Conservation (phyloP, 2,329 filamentous ascomycete species). For the Penicillium sp. region DNA sequence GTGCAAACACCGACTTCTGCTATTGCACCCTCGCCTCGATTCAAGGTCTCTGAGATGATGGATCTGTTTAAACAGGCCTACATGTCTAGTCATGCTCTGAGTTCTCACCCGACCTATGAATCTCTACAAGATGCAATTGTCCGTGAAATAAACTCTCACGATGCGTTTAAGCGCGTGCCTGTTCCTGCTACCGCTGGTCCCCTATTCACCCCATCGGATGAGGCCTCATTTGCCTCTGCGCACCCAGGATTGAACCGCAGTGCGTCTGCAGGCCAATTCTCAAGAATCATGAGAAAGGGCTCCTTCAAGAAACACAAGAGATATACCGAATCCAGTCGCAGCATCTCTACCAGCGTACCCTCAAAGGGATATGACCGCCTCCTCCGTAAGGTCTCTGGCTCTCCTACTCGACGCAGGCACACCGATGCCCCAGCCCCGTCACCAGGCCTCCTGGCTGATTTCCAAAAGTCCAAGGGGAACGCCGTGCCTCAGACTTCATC, state of each 20-base stretch:
- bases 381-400: constrained; percentile 19
- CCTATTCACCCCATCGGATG: constrained; percentile 34
- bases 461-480: constrained; percentile 10
- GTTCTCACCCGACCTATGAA: constrained; percentile 40
- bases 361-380: constrained; percentile 20
- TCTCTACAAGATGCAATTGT: constrained; percentile 45
- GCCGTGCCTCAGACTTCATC: not conserved
- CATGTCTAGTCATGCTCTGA: constrained; percentile 27
- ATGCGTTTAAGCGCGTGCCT: constrained; percentile 40
- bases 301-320: constrained; percentile 32
- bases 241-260: constrained; percentile 24
- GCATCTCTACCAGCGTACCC: constrained; percentile 30
- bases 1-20: constrained; percentile 24
- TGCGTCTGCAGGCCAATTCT: constrained; percentile 29
- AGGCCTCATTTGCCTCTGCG: constrained; percentile 24
- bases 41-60: constrained; percentile 44
- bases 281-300: constrained; percentile 31
- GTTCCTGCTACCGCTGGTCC: constrained; percentile 32
- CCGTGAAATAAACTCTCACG: constrained; percentile 46
- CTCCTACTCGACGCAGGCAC: constrained; percentile 35
- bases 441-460: constrained; percentile 27
- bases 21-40: constrained; percentile 27
- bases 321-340: constrained; percentile 29
- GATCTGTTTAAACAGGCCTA: constrained; percentile 43
- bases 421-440: constrained; percentile 43